A percentile compares a stretch with the other conserved stretches of the same genome.
phyloP scores from a whole-genome alignment of 306 rosid genomes.

The Cucurbita argyrosperma region DNA sequence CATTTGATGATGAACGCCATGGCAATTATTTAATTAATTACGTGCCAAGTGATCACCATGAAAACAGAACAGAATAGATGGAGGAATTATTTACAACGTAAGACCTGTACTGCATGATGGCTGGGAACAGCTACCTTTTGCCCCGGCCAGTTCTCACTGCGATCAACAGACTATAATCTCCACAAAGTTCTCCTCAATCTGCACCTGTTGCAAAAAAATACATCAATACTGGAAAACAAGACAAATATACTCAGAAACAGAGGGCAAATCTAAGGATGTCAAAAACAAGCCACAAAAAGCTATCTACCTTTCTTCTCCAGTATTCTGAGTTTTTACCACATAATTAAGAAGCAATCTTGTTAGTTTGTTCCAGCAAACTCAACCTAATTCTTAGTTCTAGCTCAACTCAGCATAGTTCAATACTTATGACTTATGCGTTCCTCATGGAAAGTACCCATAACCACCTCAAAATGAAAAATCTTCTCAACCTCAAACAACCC shows the following conservation, averaged over 20 bases:
- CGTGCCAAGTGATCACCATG: constrained; percentile 15
- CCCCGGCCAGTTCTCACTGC: background rate
- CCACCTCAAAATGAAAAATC: background rate
- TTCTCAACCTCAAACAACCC: background rate
- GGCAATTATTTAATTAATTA: constrained; percentile 27
- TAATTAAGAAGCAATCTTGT: background rate
- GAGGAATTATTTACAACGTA: constrained; percentile 24
- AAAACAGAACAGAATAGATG: constrained; percentile 5
- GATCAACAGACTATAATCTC: background rate
- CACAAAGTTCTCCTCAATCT: constrained; percentile 16
- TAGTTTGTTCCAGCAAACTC: background rate
- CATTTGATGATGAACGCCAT: constrained; percentile 18
- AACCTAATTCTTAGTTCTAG: background rate
- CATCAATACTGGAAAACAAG: background rate
- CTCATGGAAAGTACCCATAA: background rate
- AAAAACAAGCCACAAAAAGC: background rate
- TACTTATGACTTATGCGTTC: background rate
- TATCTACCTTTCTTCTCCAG: background rate
- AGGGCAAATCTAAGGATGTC: background rate
- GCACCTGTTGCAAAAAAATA: constrained; percentile 23
- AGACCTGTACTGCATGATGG: constrained; percentile 27
- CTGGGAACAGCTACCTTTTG: constrained; percentile 18
- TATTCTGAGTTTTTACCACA: background rate
- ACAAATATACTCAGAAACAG: background rate
- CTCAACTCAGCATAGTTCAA: background rate